Conservation (phyloP, 2,329 filamentous ascomycete species). For the Phaeosphaeria sp. region DNA sequence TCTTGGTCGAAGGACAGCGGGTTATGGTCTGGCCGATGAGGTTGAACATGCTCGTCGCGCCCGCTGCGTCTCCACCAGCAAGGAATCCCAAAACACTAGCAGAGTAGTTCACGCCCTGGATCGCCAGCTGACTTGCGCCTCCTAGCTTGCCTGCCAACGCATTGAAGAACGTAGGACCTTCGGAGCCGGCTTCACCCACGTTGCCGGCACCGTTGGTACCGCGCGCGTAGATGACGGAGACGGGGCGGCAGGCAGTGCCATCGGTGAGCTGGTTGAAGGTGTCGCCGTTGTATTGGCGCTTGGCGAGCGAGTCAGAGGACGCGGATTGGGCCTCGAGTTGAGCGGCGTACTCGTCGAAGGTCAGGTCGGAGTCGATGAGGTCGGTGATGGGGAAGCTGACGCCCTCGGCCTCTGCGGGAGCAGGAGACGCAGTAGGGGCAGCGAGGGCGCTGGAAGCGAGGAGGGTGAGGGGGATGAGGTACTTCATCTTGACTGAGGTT, state of each 20-base stretch:
- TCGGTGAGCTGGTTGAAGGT: conserved; percentile 8
- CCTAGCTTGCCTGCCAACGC: conserved; percentile 51
- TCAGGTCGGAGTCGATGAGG: conserved; percentile 29
- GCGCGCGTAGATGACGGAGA: conserved; percentile 63
- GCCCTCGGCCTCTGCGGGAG: conserved; percentile 3
- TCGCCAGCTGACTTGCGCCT: conserved; percentile 50
- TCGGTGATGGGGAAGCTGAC: conserved; percentile 37
- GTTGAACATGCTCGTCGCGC: conserved; percentile 52
- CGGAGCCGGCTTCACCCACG: conserved; percentile 55
- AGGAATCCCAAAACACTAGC: conserved; percentile 53
- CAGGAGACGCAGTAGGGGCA: neutral
- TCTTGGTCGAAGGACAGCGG: conserved; percentile 38
- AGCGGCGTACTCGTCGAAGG: conserved; percentile 30
- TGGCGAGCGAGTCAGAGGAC: conserved; percentile 10
- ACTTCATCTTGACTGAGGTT: neutral
- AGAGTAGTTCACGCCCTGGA: conserved; percentile 62
- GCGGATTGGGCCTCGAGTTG: conserved; percentile 23
- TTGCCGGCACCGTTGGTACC: conserved; percentile 61
- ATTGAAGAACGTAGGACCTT: conserved; percentile 56
- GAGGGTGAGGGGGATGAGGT: neutral
- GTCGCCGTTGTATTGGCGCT: conserved; percentile 13
- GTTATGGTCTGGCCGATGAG: conserved; percentile 31
- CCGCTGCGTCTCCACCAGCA: conserved; percentile 52
- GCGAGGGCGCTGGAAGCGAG: neutral
- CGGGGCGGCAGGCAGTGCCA: conserved; percentile 44